Evolutionary conservation across 2,329 filamentous ascomycete species (phyloP).

Genomic region (Botrytis elliptica): DNA sequence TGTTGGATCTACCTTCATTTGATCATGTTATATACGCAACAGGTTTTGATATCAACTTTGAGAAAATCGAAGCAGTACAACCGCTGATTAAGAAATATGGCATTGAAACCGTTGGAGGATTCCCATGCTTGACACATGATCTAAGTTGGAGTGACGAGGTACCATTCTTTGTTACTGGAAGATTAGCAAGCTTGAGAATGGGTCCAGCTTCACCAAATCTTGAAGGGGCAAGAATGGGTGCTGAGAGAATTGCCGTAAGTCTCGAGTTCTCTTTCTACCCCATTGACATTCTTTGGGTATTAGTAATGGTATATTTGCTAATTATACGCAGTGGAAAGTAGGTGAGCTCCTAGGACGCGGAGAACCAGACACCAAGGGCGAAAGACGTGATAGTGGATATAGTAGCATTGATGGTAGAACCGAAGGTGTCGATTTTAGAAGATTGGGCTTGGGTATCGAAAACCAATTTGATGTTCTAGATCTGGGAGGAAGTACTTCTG

Average conservation of each 20-base stretch:
- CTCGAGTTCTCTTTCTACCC: background rate
- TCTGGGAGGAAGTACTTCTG: background rate
- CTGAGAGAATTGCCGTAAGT: constrained; percentile 55
- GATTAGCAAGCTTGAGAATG: constrained; percentile 64
- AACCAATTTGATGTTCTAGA: constrained; percentile 32
- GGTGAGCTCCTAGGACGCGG: constrained; percentile 25
- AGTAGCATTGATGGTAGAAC: constrained; percentile 14
- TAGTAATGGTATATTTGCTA: background rate
- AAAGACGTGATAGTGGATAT: constrained; percentile 25
- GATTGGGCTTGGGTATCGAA: constrained; percentile 29
- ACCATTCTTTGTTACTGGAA: constrained; percentile 69
- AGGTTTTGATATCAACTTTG: constrained; percentile 64
- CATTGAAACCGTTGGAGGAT: constrained; percentile 60
- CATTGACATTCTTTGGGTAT: background rate
- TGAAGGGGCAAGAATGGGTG: constrained; percentile 69
- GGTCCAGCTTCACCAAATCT: constrained; percentile 73
- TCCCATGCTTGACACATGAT: constrained; percentile 74
- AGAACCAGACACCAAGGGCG: background rate
- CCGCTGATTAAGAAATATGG: constrained; percentile 59
- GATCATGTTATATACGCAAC: constrained; percentile 54
- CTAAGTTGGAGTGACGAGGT: constrained; percentile 73
- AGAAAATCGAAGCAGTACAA: constrained; percentile 58
- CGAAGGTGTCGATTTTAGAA: constrained; percentile 30
- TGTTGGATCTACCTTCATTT: constrained; percentile 47
- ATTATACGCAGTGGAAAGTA: constrained; percentile 27